Conservation (phyloP, 2,329 filamentous ascomycete genomes). For the Fusarium sp. region DNA sequence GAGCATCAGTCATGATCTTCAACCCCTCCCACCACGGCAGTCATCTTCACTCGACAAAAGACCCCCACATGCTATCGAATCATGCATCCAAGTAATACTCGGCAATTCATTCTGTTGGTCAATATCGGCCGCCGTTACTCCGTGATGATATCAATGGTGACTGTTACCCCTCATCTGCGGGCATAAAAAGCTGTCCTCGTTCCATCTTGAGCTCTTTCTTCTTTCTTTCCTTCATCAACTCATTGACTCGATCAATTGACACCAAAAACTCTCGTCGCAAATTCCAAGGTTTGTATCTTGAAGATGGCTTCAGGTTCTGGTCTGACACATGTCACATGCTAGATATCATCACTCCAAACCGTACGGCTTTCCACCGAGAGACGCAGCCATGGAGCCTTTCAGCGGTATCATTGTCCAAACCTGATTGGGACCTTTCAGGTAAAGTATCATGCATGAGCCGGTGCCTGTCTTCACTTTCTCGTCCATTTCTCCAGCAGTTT, state of each 20-base stretch:
- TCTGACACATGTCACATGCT: slow-evolving; percentile 45
- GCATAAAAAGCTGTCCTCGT: slow-evolving; percentile 37
- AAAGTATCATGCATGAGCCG: slow-evolving; percentile 73
- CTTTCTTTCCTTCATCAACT: slow-evolving; percentile 16
- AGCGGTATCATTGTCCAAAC: slow-evolving; percentile 56
- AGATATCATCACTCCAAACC: slow-evolving; percentile 44
- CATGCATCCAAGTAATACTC: slow-evolving; percentile 34
- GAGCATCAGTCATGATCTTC: slow-evolving; percentile 16
- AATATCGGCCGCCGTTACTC: slow-evolving; percentile 27
- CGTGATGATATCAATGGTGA: slow-evolving; percentile 40
- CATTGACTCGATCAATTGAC: slow-evolving; percentile 2
- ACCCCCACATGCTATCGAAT: slow-evolving; percentile 26
- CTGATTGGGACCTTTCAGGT: slow-evolving; percentile 58
- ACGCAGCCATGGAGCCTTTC: slow-evolving; percentile 55
- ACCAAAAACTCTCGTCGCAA: slow-evolving; percentile 2
- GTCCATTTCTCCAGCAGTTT: neutral
- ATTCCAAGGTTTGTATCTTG: slow-evolving; percentile 42
- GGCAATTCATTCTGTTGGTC: slow-evolving; percentile 39
- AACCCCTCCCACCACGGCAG: slow-evolving; percentile 7
- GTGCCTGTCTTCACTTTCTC: slow-evolving; percentile 60
- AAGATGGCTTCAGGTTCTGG: neutral
- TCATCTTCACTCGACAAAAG: slow-evolving; percentile 11
- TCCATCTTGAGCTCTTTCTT: neutral
- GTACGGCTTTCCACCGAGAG: slow-evolving; percentile 48
- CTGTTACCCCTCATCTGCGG: slow-evolving; percentile 49